Evolutionary conservation across 1,139 yeast species (phyloP).

Genomic region (Debaryomyces fabryi): DNA sequence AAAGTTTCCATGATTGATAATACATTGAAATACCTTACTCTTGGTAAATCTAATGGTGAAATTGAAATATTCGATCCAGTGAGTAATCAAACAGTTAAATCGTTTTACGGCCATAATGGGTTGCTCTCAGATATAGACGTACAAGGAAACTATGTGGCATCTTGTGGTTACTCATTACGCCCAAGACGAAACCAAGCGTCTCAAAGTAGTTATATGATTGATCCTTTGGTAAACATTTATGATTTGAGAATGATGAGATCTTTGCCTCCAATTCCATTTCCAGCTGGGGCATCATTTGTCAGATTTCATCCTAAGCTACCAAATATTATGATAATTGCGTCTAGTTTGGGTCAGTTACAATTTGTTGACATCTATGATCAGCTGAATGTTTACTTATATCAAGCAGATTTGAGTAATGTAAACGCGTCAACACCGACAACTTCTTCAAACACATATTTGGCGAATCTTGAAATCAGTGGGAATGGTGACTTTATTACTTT

Average conservation of each 20-base stretch:
- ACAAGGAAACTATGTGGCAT: constrained; percentile 72
- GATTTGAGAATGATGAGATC: constrained; percentile 78
- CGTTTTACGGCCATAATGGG: constrained; percentile 75
- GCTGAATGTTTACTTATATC: constrained; percentile 60
- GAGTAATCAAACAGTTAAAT: constrained; percentile 53
- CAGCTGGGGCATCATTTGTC: constrained; percentile 87
- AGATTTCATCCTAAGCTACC: constrained; percentile 87
- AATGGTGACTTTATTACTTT: constrained; percentile 81
- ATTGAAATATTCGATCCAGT: constrained; percentile 79
- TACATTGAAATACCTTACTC: constrained; percentile 49
- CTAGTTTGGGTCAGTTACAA: constrained; percentile 80
- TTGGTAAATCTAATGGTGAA: constrained; percentile 70
- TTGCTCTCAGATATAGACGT: constrained; percentile 77
- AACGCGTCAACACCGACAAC: constrained; percentile 9
- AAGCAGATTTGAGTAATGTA: constrained; percentile 52
- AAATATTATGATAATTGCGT: constrained; percentile 73
- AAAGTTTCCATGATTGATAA: constrained; percentile 35
- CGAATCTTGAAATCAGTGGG: constrained; percentile 66
- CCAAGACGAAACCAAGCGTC: constrained; percentile 28
- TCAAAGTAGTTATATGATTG: constrained; percentile 43
- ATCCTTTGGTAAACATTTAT: constrained; percentile 81
- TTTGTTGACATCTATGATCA: constrained; percentile 84
- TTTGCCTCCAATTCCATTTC: constrained; percentile 80
- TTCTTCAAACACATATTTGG: constrained; percentile 35
- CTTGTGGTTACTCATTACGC: constrained; percentile 79